Conservation (phyloP, 495 filamentous ascomycete species). For the Penicillium steckii region DNA sequence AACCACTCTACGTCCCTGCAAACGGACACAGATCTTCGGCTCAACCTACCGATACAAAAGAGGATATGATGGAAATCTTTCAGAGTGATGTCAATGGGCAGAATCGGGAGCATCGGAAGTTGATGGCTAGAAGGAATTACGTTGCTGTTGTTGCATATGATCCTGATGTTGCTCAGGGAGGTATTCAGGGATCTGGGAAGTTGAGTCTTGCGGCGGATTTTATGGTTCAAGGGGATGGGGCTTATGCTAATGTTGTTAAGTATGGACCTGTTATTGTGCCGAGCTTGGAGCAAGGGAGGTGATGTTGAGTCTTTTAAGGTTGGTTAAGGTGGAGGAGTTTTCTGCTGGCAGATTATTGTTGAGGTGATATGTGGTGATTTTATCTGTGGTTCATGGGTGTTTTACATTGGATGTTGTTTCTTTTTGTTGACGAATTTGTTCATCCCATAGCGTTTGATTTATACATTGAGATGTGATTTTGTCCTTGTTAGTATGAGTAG, state of each 20-base stretch:
- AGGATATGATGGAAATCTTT: slow-evolving; percentile 99
- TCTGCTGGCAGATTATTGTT: too few relatives aligned
- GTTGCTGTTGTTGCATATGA: slow-evolving; percentile 93
- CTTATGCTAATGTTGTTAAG: slow-evolving; percentile 77
- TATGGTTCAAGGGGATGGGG: slow-evolving; percentile 91
- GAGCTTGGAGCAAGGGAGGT: slow-evolving; percentile 77
- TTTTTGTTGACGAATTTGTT: too few relatives aligned
- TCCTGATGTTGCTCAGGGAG: slow-evolving; percentile 64
- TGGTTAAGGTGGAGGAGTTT: not conserved
- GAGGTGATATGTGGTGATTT: too few relatives aligned
- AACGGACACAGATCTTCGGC: slow-evolving; percentile 78
- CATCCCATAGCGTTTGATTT: too few relatives aligned
- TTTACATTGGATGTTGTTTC: too few relatives aligned
- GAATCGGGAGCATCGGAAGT: slow-evolving; percentile 75
- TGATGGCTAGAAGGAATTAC: slow-evolving; percentile 93
- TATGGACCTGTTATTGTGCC: slow-evolving; percentile 97
- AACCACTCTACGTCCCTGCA: slow-evolving; percentile 81
- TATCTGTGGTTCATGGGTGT: too few relatives aligned
- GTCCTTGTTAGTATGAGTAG: too few relatives aligned
- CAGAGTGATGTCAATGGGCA: slow-evolving; percentile 81
- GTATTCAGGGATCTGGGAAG: slow-evolving; percentile 55
- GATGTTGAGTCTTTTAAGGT: not conserved
- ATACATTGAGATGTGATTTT: too few relatives aligned
- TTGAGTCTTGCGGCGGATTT: slow-evolving; percentile 93
- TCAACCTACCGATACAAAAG: slow-evolving; percentile 77